A percentile compares a stretch with the other conserved stretches of the same genome.
Conservation (phyloP, 306 rosid genomes). For the Nissolia schottii region DNA sequence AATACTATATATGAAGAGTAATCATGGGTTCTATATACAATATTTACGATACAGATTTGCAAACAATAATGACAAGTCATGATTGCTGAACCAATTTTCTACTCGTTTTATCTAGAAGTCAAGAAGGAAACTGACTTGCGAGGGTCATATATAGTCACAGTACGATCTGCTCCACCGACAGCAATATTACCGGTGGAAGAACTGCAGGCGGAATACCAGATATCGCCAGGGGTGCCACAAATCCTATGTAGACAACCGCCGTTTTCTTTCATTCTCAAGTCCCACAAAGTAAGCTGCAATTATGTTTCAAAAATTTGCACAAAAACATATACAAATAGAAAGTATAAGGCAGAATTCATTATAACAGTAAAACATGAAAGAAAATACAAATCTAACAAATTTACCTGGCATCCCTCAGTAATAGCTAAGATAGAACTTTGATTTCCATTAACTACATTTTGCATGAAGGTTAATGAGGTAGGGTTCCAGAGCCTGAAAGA, state of each 20-base stretch:
- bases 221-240: slow-evolving; percentile 71
- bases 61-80: neutral
- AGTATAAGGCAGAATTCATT: slow-evolving; percentile 16
- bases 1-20: neutral
- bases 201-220: slow-evolving; percentile 63
- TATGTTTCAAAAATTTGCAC: slow-evolving; percentile 17
- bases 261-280: slow-evolving; percentile 83
- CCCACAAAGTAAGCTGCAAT: slow-evolving; percentile 76
- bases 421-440: slow-evolving; percentile 60
- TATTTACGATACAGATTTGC: slow-evolving; percentile 11
- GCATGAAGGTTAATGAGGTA: slow-evolving; percentile 58
- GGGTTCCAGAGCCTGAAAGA: slow-evolving; percentile 76
- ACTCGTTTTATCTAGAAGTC: slow-evolving; percentile 1
- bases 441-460: slow-evolving; percentile 46
- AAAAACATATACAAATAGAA: neutral
- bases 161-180: slow-evolving; percentile 84
- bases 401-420: slow-evolving; percentile 92
- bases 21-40: neutral
- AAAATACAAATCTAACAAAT: neutral
- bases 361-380: neutral
- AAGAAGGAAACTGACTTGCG: slow-evolving; percentile 57
- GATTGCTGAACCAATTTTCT: slow-evolving; percentile 18
- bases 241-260: slow-evolving; percentile 84
- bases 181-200: slow-evolving; percentile 78
- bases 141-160: slow-evolving; percentile 88